A percentile compares a stretch with the other conserved stretches of the same genome.
phyloP scores from a whole-genome alignment of 208 protist species.

The Wallacemonas rigidus region DNA sequence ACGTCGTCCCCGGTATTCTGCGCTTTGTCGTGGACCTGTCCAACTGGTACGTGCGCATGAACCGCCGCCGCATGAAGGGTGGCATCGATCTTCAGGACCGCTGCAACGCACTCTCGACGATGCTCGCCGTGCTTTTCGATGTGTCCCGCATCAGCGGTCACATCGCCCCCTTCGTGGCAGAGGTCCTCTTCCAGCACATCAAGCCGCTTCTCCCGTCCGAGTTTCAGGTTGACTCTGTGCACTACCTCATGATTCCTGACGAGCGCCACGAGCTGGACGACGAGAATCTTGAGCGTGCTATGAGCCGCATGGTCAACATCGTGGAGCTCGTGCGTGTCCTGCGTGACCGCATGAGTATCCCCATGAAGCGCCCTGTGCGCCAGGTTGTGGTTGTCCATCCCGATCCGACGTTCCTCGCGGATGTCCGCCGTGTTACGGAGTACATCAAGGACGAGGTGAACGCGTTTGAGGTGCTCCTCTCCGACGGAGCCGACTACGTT shows the following conservation, averaged over 20 bases:
- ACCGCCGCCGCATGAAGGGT: constrained; percentile 96
- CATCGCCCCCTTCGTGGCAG: constrained; percentile 99
- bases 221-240: constrained; percentile 89
- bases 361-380: constrained; percentile 92
- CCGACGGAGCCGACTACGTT: constrained; percentile 78
- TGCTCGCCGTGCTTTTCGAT: constrained; percentile 94
- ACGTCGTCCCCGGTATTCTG: constrained; percentile 97
- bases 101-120: constrained; percentile 80
- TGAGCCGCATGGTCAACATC: constrained; percentile 88
- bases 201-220: constrained; percentile 83
- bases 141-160: constrained; percentile 94
- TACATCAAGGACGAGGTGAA: constrained; percentile 96
- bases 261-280: constrained; percentile 71
- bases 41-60: constrained; percentile 99
- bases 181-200: constrained; percentile 98
- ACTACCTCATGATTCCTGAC: constrained; percentile 94
- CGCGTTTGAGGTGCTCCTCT: constrained; percentile 82
- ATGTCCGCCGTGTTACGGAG: constrained; percentile 66
- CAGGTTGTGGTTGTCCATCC: constrained; percentile 91
- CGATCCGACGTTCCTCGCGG: constrained; percentile 63
- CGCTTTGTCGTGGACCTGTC: constrained; percentile 98
- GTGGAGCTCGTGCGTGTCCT: constrained; percentile 95
- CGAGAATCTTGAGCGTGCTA: constrained; percentile 70
- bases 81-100: constrained; percentile 72
- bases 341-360: constrained; percentile 93